Evolutionary conservation across 176 grass and related monocot species (phyloP).

Genomic region (Cenchrus purpureus): DNA sequence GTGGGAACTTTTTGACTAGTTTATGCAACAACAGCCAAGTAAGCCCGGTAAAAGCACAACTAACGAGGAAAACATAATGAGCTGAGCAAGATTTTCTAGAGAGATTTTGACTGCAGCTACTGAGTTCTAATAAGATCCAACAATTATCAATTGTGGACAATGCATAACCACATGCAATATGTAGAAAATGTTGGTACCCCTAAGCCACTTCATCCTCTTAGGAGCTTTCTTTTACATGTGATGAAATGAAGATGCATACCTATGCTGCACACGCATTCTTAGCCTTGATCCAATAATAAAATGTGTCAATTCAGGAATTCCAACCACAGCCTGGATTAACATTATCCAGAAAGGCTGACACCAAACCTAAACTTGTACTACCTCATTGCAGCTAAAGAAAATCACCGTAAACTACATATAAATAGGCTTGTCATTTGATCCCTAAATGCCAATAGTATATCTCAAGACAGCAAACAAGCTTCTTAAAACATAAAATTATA

Average conservation of each 20-base stretch:
- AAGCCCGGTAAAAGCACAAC: neutral
- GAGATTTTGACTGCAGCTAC: neutral
- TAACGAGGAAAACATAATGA: neutral
- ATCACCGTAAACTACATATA: neutral
- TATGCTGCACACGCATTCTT: neutral
- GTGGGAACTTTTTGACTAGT: neutral
- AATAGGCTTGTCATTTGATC: neutral
- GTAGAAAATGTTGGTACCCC: neutral
- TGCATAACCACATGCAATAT: neutral
- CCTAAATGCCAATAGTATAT: neutral
- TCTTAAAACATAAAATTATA: neutral
- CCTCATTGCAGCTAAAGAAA: neutral
- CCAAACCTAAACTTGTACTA: neutral
- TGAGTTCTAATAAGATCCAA: neutral
- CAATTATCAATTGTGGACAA: neutral
- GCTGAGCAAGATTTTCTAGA: neutral
- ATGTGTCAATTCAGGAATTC: neutral
- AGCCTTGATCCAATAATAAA: neutral
- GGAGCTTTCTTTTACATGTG: neutral
- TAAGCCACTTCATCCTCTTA: neutral
- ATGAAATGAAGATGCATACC: neutral
- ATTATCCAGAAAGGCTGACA: neutral
- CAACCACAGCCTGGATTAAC: neutral
- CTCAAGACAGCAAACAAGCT: neutral
- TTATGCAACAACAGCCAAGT: neutral